Conservation (phyloP, 2,329 filamentous ascomycete genomes). For the Leptoxyphium fumago region DNA sequence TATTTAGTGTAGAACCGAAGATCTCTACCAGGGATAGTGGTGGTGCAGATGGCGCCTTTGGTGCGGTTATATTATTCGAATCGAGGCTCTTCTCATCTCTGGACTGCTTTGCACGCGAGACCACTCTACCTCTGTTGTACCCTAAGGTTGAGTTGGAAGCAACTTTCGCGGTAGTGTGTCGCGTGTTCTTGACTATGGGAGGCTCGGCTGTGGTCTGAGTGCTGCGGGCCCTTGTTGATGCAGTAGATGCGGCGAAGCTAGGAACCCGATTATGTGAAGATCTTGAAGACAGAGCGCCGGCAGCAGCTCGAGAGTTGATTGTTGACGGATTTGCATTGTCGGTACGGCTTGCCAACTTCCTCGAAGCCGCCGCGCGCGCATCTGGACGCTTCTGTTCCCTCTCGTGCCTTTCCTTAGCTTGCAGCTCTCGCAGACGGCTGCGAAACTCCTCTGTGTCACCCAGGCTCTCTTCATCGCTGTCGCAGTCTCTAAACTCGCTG, state of each 20-base stretch:
- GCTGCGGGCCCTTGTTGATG: slow-evolving; percentile 25
- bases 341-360: not conserved
- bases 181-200: slow-evolving; percentile 25
- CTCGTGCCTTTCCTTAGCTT: slow-evolving; percentile 24
- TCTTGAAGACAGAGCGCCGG: slow-evolving; percentile 25
- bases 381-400: slow-evolving; percentile 11
- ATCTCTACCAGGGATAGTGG: slow-evolving; percentile 9
- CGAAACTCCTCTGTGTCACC: slow-evolving; percentile 50
- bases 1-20: slow-evolving; percentile 8
- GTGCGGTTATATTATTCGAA: slow-evolving; percentile 1
- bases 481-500: slow-evolving; percentile 43
- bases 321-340: slow-evolving; percentile 27
- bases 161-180: slow-evolving; percentile 46
- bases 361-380: slow-evolving; percentile 1
- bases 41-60: slow-evolving; percentile 3
- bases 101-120: slow-evolving; percentile 22
- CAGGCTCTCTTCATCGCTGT: slow-evolving; percentile 44
- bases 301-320: slow-evolving; percentile 37
- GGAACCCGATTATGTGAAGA: slow-evolving; percentile 20
- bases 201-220: slow-evolving; percentile 27
- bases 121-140: slow-evolving; percentile 60
- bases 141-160: slow-evolving; percentile 72
- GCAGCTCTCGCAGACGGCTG: slow-evolving; percentile 9
- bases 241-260: slow-evolving; percentile 24
- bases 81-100: slow-evolving; percentile 1